Evolutionary conservation across 129 eudicot species (phyloP).

Genomic region (Escallonia herrerae): DNA sequence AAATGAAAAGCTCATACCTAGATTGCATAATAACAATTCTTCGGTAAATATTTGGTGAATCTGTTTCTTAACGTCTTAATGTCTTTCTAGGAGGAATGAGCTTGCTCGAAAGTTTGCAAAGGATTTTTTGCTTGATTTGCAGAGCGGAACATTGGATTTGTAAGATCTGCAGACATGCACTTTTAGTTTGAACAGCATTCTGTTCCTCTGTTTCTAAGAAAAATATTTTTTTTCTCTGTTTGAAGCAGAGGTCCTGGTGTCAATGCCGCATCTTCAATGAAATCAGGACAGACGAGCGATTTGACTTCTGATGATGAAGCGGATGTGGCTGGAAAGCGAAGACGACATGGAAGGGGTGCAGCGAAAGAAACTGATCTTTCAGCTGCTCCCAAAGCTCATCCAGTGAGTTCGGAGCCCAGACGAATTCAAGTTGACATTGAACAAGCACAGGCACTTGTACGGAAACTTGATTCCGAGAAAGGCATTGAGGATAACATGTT

Average conservation of each 20-base stretch:
- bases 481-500: slow-evolving; percentile 84
- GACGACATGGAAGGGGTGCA: slow-evolving; percentile 43
- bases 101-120: slow-evolving; percentile 75
- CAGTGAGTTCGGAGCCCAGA: slow-evolving; percentile 72
- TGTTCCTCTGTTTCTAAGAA: background rate
- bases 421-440: slow-evolving; percentile 66
- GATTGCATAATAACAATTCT: background rate
- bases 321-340: slow-evolving; percentile 59
- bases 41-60: background rate
- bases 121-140: slow-evolving; percentile 82
- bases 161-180: slow-evolving; percentile 27
- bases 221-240: slow-evolving; percentile 12
- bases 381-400: slow-evolving; percentile 87
- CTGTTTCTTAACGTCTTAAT: slow-evolving; percentile 2
- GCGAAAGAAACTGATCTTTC: slow-evolving; percentile 51
- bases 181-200: background rate
- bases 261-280: slow-evolving; percentile 44
- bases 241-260: slow-evolving; percentile 78
- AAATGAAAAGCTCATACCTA: background rate
- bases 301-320: slow-evolving; percentile 75
- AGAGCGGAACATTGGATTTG: slow-evolving; percentile 75
- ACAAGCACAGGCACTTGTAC: slow-evolving; percentile 80
- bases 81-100: slow-evolving; percentile 78
- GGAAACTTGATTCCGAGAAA: slow-evolving; percentile 85
- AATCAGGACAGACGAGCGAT: slow-evolving; percentile 58